Evolutionary conservation across 2,329 filamentous ascomycete species (phyloP), one percentile per base, ranked within the genome.

Genomic region (Epichloe scottii): DNA sequence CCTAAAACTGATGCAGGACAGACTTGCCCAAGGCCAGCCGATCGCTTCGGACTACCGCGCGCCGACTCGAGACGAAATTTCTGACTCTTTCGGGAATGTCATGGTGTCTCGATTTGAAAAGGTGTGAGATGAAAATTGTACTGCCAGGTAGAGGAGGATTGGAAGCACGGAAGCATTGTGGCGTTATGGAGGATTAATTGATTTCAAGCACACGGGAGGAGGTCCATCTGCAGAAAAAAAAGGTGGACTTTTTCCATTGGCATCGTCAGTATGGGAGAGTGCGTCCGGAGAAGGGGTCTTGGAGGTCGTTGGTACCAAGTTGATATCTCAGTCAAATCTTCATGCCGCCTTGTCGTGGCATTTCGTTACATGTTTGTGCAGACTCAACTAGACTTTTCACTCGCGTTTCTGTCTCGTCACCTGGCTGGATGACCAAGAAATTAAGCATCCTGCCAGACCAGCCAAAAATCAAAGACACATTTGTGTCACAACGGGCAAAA

Each of bases 1-100:
- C 51, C 72, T 93, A 61, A 90, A 88, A 66, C 71, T 87, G 52
- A 95, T 98, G 89, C 86, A 94, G 63, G 87, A 91, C 56, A 79
- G 85, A 55, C 74, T 97, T 46, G 76, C 84, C 7, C 64, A 67
- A 7, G 81, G 81, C 5, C 59, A 68, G 23, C 70, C 72, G 33
- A 71, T 68, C 26, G 53, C 59, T 15, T 62, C 65, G 8, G 71
- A 76, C 38, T 57, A 64, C 34, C 59, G 66, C 7, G 66, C 71
- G 41, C 60, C 71, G 7, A 72, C 72, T 6, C 68, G 66, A 49
- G 64, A 68, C 19, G 75, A 81, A 46, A 80, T 80, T 51, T 72
- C 73, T 15, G 73, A 80, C 52, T 67, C 71, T 30, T 81, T 81
- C 62, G 69, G 73, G 54, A 79, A 74, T 59, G 68, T 81, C 48